Evolutionary conservation across 176 grass and related monocot species (phyloP), one percentile per base, ranked within the genome.

Genomic region (Eremochloa ophiuroides): DNA sequence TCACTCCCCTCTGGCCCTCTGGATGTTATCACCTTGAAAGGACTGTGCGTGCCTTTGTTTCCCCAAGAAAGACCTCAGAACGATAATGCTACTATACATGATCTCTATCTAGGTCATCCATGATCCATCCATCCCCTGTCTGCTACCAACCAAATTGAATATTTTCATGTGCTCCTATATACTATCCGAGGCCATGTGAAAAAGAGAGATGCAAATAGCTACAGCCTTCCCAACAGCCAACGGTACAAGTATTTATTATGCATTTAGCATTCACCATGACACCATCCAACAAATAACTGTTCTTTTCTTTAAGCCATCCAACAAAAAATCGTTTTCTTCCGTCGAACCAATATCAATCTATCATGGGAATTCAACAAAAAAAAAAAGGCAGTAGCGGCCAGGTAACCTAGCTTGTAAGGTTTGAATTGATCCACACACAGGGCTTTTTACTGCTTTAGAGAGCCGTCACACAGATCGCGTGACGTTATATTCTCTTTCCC

Each of bases 391-490:
- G 70, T 62, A 34, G 43, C 26, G 62, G 38, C 16, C 20, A 1
- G 65, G 41, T 33, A 46, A 66, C 17, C 66, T 53, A 43, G 16
- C 5, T 7, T 25, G 73, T 25, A 76, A 17, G 34, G 75, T 1
- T 6, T 29, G 47, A 58, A 76, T 33, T 59, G 35, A 84, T 42
- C 61, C 41, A 38, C 56, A 41, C 18, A 35, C 34, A 42, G 38
- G 84, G 84, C 31, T 39, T 25, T 39, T 25, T 28, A 64, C 65
- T 62, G 26, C 58, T 61, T 61, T 61, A 72, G 59, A 75, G 23
- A 62, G 11, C 10, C 47, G 70, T 81, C 85, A 75, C 48, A 23
- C 74, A n/a, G 65, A 78, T 83, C 74, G 42, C 74, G 82, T 17
- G 65, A 44, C 23, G 5, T 59, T 14, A 66, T 26, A 56, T 76